A percentile compares a stretch with the other conserved stretches of the same genome.
Evolutionary conservation across 1,139 yeast genomes (phyloP).

Genomic region (Saccharomycopsis crataegensis): DNA sequence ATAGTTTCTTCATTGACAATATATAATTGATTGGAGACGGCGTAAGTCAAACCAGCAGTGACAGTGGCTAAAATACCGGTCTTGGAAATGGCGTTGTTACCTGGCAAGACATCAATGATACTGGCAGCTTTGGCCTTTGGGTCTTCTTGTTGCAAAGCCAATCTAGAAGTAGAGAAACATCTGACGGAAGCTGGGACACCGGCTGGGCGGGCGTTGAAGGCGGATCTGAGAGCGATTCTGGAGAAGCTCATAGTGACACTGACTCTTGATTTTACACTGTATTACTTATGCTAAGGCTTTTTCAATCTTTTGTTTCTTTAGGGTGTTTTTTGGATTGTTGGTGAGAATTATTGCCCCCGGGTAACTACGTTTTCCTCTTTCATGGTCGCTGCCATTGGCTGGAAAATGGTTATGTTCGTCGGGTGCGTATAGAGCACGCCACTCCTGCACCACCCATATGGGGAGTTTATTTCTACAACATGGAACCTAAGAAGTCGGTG

Average conservation of each 20-base stretch:
- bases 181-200: constrained; percentile 49
- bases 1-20: constrained; percentile 93
- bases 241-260: constrained; percentile 25
- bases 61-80: constrained; percentile 93
- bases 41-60: constrained; percentile 90
- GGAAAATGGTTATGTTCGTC: background rate
- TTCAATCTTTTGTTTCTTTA: background rate
- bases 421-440: too few relatives aligned
- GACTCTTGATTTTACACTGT: constrained; percentile 23
- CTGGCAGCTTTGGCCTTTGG: constrained; percentile 91
- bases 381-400: background rate
- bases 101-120: constrained; percentile 88
- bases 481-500: too few relatives aligned
- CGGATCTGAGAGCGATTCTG: constrained; percentile 24
- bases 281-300: background rate
- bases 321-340: constrained; percentile 8
- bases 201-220: constrained; percentile 21
- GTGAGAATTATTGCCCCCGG: background rate
- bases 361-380: background rate
- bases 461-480: too few relatives aligned
- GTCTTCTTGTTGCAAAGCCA: constrained; percentile 41
- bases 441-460: too few relatives aligned
- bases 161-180: constrained; percentile 44
- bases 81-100: constrained; percentile 79
- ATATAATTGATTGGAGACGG: constrained; percentile 87